phyloP scores from a whole-genome alignment of 192 early-diverging fungal genomes.

The Haplosporangium gracile region DNA sequence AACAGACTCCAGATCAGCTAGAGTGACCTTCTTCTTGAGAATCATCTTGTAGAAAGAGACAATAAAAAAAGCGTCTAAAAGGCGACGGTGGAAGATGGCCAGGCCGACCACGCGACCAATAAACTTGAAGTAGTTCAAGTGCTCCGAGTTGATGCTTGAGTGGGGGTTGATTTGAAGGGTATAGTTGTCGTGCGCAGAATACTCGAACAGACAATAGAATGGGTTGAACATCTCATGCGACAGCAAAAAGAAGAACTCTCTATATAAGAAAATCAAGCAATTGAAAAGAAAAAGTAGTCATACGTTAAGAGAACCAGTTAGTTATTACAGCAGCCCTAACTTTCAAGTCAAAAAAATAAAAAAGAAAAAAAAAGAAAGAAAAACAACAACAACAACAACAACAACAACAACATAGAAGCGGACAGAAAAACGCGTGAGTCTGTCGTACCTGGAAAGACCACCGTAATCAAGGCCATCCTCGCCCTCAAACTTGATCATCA shows the following conservation, averaged over 20 bases:
- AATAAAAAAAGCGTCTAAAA: slow-evolving; percentile 97
- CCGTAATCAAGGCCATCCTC: slow-evolving; percentile 99
- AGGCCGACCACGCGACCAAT: slow-evolving; percentile 98
- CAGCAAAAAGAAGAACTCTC: slow-evolving; percentile 98
- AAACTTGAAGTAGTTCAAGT: slow-evolving; percentile 98
- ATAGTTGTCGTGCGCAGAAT: slow-evolving; percentile 98
- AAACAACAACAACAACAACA: no score
- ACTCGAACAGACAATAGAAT: slow-evolving; percentile 95
- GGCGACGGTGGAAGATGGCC: slow-evolving; percentile 97
- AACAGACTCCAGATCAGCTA: slow-evolving; percentile 95
- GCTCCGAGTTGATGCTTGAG: slow-evolving; percentile 95
- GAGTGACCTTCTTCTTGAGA: slow-evolving; percentile 86
- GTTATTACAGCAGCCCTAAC: not conserved
- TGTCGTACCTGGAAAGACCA: slow-evolving; percentile 85
- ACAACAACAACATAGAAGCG: not conserved
- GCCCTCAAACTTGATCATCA: slow-evolving; percentile 99
- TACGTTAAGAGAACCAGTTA: not conserved
- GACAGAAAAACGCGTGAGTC: no score
- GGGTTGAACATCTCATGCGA: slow-evolving; percentile 99
- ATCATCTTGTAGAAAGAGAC: slow-evolving; percentile 98
- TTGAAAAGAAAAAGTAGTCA: not conserved
- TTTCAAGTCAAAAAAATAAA: no score
- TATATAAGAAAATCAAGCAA: slow-evolving; percentile 18
- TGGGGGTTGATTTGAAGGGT: slow-evolving; percentile 98
- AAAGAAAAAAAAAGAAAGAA: no score